Conservation (phyloP, 1,284 basidiomycete genomes). For the Phylloporus sp. region DNA sequence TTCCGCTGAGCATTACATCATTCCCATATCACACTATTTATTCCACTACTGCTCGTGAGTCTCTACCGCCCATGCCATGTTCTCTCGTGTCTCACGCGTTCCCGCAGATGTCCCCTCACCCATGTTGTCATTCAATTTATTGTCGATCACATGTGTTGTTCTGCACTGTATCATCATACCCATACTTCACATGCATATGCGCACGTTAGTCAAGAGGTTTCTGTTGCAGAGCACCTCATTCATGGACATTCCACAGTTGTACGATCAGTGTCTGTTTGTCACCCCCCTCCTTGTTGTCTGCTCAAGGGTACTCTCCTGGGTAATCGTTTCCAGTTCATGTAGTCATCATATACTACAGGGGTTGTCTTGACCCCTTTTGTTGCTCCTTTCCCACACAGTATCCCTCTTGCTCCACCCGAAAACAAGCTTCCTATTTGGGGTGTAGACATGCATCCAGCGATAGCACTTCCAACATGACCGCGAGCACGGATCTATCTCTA, state of each 20-base stretch:
- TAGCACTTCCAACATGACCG: background rate
- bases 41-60: conserved; percentile 30
- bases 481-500: conserved; percentile 2
- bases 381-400: background rate
- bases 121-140: conserved; percentile 36
- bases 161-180: conserved; percentile 39
- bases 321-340: conserved; percentile 18
- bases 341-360: too few relatives aligned
- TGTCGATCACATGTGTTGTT: conserved; percentile 38
- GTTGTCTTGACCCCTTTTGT: too few relatives aligned
- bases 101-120: conserved; percentile 17
- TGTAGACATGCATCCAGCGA: too few relatives aligned
- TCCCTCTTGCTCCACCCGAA: conserved; percentile 1
- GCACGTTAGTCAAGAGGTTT: conserved; percentile 32
- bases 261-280: conserved; percentile 27
- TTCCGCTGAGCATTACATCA: conserved; percentile 45
- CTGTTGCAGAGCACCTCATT: background rate
- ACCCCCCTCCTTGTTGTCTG: conserved; percentile 11
- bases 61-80: background rate
- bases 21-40: conserved; percentile 31
- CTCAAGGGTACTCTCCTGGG: conserved; percentile 12
- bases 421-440: conserved; percentile 14
- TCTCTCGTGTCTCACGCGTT: conserved; percentile 4
- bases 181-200: conserved; percentile 40
- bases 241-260: conserved; percentile 34